Evolutionary conservation across 139 green algal species (phyloP).

Genomic region (Chlorella sp.): DNA sequence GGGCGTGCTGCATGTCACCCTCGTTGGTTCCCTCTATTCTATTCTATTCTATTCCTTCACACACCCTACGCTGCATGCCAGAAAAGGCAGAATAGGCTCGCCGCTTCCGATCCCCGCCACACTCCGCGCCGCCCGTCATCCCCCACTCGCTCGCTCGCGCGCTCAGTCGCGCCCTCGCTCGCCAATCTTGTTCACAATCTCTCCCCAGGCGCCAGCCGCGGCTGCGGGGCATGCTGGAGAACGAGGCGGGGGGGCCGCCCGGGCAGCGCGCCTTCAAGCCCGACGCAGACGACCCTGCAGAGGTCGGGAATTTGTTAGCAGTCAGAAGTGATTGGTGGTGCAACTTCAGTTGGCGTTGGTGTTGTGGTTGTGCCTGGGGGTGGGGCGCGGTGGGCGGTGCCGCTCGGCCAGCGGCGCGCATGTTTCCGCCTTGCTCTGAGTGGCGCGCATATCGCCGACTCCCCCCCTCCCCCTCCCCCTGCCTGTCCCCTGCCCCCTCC

Average conservation of each 20-base stretch:
- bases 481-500: too few species aligned
- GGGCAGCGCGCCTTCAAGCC: neutral
- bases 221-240: slow-evolving; percentile 68
- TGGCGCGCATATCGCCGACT: too few species aligned
- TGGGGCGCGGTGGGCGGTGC: too few species aligned
- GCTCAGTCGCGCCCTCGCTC: neutral
- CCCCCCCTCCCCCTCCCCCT: too few species aligned
- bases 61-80: slow-evolving; percentile 32
- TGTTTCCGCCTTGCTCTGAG: neutral
- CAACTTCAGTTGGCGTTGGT: neutral
- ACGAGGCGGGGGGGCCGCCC: slow-evolving; percentile 52
- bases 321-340: neutral
- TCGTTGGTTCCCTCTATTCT: neutral
- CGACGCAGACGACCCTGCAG: slow-evolving; percentile 15
- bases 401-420: too few species aligned
- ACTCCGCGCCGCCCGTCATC: neutral
- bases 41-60: neutral
- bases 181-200: neutral
- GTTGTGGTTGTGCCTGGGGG: too few species aligned
- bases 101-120: neutral
- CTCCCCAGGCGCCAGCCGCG: slow-evolving; percentile 49
- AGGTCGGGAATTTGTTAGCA: neutral
- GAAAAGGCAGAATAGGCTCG: neutral
- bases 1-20: slow-evolving; percentile 20
- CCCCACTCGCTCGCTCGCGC: neutral